Conservation (phyloP, 163 green algal species). For the Chlorella variabilis region DNA sequence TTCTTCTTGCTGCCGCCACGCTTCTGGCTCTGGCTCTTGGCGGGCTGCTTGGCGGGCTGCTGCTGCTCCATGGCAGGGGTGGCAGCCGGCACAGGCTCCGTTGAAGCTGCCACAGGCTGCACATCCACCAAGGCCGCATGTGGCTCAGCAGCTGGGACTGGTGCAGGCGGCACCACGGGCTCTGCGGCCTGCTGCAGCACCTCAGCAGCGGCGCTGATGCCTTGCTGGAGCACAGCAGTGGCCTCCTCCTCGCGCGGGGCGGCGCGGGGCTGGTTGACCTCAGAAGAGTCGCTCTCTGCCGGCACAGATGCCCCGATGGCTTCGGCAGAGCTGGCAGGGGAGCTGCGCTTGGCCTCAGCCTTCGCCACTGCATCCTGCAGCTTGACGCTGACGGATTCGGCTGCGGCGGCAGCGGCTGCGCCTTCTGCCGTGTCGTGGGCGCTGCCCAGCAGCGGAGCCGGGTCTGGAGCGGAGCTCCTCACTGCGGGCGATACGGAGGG, state of each 20-base stretch:
- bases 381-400: neutral
- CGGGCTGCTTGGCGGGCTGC: neutral
- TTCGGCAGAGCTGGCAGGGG: neutral
- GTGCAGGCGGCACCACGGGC: neutral
- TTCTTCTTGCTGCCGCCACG: constrained; percentile 5
- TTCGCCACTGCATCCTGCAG: neutral
- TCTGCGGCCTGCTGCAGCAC: neutral
- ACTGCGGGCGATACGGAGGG: neutral
- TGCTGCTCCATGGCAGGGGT: neutral
- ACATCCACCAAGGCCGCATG: neutral
- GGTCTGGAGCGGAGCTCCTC: neutral
- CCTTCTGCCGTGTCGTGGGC: neutral
- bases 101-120: neutral
- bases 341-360: neutral
- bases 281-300: neutral
- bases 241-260: neutral
- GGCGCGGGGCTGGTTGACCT: neutral
- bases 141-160: neutral
- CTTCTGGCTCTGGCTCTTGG: neutral
- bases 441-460: neutral
- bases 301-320: neutral
- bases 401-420: neutral
- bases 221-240: neutral
- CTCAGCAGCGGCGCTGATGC: constrained; percentile 7
- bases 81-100: neutral